Evolutionary conservation across 1,284 basidiomycete genomes (phyloP).

Genomic region (Dichomitus squalens): DNA sequence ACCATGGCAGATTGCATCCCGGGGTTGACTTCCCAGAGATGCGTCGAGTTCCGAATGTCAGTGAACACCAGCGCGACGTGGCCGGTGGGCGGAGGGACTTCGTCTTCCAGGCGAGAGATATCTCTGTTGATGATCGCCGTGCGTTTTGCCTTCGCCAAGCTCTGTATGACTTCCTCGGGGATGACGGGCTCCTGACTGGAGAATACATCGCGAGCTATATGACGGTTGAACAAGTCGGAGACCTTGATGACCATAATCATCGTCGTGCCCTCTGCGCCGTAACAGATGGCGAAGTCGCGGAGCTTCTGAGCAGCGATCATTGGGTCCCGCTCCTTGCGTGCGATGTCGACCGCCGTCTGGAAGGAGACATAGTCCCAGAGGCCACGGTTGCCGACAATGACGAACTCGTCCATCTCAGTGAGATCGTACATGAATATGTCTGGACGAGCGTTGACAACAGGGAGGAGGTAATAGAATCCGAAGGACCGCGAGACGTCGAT

Average conservation of each 20-base stretch:
- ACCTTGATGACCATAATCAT: conserved; percentile 99
- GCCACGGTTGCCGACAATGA: conserved; percentile 93
- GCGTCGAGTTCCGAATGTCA: conserved; percentile 97
- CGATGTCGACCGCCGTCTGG: conserved; percentile 97
- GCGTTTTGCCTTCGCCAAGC: conserved; percentile 37
- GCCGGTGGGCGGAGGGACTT: conserved; percentile 88
- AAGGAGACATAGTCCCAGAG: conserved; percentile 95
- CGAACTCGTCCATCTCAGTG: conserved; percentile 90
- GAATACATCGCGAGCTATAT: conserved; percentile 44
- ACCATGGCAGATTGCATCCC: conserved; percentile 97
- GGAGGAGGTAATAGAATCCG: conserved; percentile 91
- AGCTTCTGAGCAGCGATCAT: conserved; percentile 98
- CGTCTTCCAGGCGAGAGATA: conserved; percentile 70
- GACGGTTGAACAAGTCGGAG: conserved; percentile 72
- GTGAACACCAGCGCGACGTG: conserved; percentile 96
- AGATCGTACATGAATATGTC: conserved; percentile 76
- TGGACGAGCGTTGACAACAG: conserved; percentile 90
- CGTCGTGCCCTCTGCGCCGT: conserved; percentile 91
- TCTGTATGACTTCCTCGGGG: conserved; percentile 42
- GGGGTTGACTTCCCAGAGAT: conserved; percentile 95
- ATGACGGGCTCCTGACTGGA: conserved; percentile 47
- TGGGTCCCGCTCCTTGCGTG: conserved; percentile 85
- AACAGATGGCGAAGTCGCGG: conserved; percentile 95
- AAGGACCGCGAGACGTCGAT: conserved; percentile 92
- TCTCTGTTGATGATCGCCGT: conserved; percentile 56